Percentiles rank a stretch among this genome's conserved stretches.
Evolutionary conservation across 805 yeast genomes (phyloP).

Genomic region (Myxozyma lipomycoides): DNA sequence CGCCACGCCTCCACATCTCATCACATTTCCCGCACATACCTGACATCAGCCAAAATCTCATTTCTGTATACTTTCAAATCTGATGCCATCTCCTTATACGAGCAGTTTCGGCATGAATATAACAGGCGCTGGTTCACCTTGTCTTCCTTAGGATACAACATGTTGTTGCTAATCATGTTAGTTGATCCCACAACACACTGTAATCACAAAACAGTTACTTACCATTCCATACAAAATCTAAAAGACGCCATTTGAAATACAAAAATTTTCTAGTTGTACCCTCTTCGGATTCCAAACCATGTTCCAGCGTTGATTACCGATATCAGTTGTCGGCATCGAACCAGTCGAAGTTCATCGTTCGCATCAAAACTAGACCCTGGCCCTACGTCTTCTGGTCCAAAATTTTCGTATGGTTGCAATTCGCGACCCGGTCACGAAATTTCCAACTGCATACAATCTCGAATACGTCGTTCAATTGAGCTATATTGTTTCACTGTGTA

Average conservation of each 20-base stretch:
- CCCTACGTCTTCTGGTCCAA: too few relatives aligned
- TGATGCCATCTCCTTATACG: conserved; percentile 87
- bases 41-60: conserved; percentile 86
- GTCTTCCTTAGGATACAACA: conserved; percentile 97
- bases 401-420: too few relatives aligned
- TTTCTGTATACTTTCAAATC: conserved; percentile 85
- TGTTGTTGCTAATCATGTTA: conserved; percentile 56
- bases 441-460: too few relatives aligned
- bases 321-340: too few relatives aligned
- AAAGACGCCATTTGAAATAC: conserved; percentile 70
- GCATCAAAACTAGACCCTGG: too few relatives aligned
- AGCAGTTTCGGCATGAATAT: conserved; percentile 92
- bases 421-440: too few relatives aligned
- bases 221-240: conserved; percentile 88
- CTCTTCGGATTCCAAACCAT: too few relatives aligned
- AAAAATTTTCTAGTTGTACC: too few relatives aligned
- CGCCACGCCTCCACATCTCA: background rate
- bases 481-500: too few relatives aligned
- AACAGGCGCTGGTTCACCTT: conserved; percentile 67
- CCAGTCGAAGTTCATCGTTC: too few relatives aligned
- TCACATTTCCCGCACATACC: conserved; percentile 32
- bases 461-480: too few relatives aligned
- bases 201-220: conserved; percentile 25
- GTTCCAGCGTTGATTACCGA: too few relatives aligned
- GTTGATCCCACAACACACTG: background rate